Conservation (phyloP, 2,329 filamentous ascomycete species). For the Aspergillus neoniger region DNA sequence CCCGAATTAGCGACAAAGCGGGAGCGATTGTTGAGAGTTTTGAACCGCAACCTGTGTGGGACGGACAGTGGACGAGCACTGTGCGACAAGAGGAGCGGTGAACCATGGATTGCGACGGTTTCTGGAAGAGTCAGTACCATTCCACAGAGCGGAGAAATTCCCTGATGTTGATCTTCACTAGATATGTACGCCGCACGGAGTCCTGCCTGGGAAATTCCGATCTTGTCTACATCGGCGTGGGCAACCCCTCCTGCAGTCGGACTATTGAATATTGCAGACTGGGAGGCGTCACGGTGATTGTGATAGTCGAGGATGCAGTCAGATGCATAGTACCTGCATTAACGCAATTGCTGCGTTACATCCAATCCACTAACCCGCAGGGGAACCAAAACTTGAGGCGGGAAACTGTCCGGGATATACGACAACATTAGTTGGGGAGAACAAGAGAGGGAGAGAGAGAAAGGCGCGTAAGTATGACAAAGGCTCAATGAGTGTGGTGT, state of each 20-base stretch:
- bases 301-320: constrained; percentile 5
- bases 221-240: constrained; percentile 7
- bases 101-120: constrained; percentile 21
- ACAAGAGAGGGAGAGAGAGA: background rate
- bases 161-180: constrained; percentile 18
- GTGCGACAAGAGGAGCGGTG: constrained; percentile 16
- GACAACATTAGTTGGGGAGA: background rate
- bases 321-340: constrained; percentile 10
- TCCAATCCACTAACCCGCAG: background rate
- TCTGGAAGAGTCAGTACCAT: constrained; percentile 18
- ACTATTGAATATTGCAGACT: background rate
- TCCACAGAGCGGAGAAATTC: constrained; percentile 17
- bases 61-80: background rate
- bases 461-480: background rate
- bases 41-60: background rate
- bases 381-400: background rate
- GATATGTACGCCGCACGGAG: constrained; percentile 3
- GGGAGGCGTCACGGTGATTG: constrained; percentile 1
- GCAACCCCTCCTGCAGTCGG: background rate
- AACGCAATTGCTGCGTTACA: background rate
- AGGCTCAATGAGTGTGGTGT: background rate
- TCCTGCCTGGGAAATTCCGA: constrained; percentile 6
- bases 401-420: background rate
- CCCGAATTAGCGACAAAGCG: background rate
- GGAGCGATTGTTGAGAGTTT: background rate